Percentiles rank a stretch among this genome's conserved stretches.
Evolutionary conservation across 176 grass and related monocot genomes (phyloP).

Genomic region (Zea luxurians): DNA sequence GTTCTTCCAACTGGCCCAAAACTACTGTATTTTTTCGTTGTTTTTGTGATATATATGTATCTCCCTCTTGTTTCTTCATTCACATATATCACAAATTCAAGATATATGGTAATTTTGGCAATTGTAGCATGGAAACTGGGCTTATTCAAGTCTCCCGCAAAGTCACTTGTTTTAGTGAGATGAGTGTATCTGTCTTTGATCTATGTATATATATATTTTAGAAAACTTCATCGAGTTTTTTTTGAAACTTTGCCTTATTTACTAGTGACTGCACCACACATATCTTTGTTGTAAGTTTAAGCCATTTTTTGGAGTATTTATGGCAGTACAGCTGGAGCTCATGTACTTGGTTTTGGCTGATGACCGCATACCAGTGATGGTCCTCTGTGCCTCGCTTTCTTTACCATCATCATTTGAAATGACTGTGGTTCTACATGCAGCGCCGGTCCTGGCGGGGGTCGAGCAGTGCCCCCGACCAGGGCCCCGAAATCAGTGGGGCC

Average conservation of each 20-base stretch:
- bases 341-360: background rate
- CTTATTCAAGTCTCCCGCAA: background rate
- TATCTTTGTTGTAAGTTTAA: conserved; percentile 6
- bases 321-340: conserved; percentile 9
- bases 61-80: conserved; percentile 39
- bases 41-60: conserved; percentile 52
- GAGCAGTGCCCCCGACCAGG: too few relatives aligned
- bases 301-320: conserved; percentile 16
- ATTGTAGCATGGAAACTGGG: conserved; percentile 5
- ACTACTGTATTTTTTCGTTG: conserved; percentile 40
- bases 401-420: conserved; percentile 4
- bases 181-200: background rate
- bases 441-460: too few relatives aligned
- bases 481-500: too few relatives aligned
- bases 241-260: background rate
- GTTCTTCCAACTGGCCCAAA: conserved; percentile 26
- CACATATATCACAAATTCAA: conserved; percentile 45
- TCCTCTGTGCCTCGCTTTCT: background rate
- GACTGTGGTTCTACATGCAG: background rate
- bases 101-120: conserved; percentile 39
- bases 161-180: background rate
- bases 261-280: background rate
- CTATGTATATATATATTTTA: background rate
- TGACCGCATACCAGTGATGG: background rate
- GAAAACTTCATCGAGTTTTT: background rate